Evolutionary conservation across 495 filamentous ascomycete species (phyloP).

Genomic region (Cercophora newfieldiana): DNA sequence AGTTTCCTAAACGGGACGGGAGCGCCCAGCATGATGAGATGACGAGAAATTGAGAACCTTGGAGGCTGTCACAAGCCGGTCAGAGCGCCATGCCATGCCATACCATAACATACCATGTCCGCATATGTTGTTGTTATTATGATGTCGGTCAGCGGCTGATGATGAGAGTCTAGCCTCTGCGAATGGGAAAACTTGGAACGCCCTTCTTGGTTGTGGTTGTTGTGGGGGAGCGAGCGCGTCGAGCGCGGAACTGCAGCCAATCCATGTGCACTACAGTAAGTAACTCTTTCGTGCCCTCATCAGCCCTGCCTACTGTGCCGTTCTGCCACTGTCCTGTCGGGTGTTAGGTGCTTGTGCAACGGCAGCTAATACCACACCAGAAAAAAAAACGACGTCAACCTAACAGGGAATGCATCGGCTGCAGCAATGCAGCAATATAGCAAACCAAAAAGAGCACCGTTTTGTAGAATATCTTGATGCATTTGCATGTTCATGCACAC

Average conservation of each 20-base stretch:
- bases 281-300: background rate
- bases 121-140: background rate
- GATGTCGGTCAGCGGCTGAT: background rate
- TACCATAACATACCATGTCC: too few species aligned
- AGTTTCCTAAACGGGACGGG: background rate
- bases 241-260: background rate
- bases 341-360: background rate
- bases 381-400: background rate
- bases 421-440: slow-evolving; percentile 4
- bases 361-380: too few species aligned
- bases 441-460: background rate
- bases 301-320: background rate
- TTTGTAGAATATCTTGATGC: background rate
- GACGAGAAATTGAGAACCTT: background rate
- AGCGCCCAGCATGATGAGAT: background rate
- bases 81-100: background rate
- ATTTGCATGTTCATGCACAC: background rate
- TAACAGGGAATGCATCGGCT: background rate
- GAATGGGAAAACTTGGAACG: slow-evolving; percentile 2
- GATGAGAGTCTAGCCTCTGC: background rate
- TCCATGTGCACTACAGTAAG: background rate
- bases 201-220: background rate
- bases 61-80: background rate
- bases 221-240: background rate
- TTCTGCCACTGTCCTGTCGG: background rate